Evolutionary conservation across 2,329 filamentous ascomycete genomes (phyloP).

Genomic region (Paecilomyces fulvus): DNA sequence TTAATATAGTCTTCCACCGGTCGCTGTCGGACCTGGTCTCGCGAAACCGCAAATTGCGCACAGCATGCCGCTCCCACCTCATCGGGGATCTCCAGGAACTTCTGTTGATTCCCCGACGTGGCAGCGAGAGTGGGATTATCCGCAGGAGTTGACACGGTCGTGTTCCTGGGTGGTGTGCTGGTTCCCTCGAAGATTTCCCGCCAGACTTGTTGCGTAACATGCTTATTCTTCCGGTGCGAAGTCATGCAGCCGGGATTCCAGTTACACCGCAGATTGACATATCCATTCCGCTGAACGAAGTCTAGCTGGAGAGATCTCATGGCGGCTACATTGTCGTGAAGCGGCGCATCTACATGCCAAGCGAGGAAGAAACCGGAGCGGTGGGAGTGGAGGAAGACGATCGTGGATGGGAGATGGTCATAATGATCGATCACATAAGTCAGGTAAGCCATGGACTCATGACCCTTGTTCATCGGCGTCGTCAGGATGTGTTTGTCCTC

Average conservation of each 20-base stretch:
- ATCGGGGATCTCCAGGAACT: slow-evolving; percentile 36
- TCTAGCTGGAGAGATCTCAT: slow-evolving; percentile 43
- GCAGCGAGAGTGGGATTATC: background rate
- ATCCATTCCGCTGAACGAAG: slow-evolving; percentile 47
- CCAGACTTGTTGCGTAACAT: slow-evolving; percentile 30
- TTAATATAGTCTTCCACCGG: slow-evolving; percentile 47
- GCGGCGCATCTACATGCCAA: slow-evolving; percentile 52
- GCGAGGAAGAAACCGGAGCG: slow-evolving; percentile 38
- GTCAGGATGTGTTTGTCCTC: slow-evolving; percentile 16
- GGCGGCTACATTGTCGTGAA: slow-evolving; percentile 47
- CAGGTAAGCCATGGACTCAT: slow-evolving; percentile 48
- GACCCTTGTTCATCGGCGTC: slow-evolving; percentile 43
- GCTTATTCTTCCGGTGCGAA: slow-evolving; percentile 23
- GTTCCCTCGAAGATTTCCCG: slow-evolving; percentile 32
- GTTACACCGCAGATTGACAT: slow-evolving; percentile 54
- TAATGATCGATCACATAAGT: slow-evolving; percentile 50
- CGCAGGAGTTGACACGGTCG: slow-evolving; percentile 8
- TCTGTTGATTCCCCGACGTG: slow-evolving; percentile 21
- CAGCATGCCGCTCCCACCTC: slow-evolving; percentile 53
- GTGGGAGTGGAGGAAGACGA: slow-evolving; percentile 51
- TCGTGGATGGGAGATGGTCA: slow-evolving; percentile 42
- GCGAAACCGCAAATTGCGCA: slow-evolving; percentile 56
- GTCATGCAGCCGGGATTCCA: slow-evolving; percentile 47
- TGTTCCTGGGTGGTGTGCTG: slow-evolving; percentile 24
- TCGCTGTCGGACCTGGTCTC: slow-evolving; percentile 42